Evolutionary conservation across 768 basidiomycete genomes (phyloP), one percentile per base, ranked within the genome.

Genomic region (Nevesoporus exiguus): DNA sequence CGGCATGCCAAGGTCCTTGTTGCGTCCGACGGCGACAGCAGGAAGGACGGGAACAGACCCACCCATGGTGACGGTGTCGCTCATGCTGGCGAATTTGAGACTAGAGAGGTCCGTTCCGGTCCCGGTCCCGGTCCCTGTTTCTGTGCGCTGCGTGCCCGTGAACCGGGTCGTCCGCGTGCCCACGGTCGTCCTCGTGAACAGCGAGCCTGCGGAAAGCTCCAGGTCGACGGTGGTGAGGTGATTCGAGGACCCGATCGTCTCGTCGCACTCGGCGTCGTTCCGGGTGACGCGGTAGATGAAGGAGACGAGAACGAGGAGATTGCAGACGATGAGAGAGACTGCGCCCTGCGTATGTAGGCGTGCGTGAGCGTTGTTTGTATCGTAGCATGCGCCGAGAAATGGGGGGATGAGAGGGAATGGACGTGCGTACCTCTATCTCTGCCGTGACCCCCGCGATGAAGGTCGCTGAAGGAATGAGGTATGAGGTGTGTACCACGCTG

Each of bases 401-500:
- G 11, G 13, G 17, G 17, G 5, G 30, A n/a, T n/a, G n/a, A n/a
- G n/a, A n/a, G n/a, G n/a, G n/a, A n/a, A n/a, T n/a, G n/a, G n/a
- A n/a, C 6, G 19, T 27, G 21, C 68, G 31, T 58, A 77, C 77
- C 73, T 82, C 81, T 19, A 79, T 67, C 9, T 78, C 54, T 5
- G 75, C 78, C 0, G 75, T 66, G 17, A 49, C n/a, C 0, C 51
- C 61, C 25, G 37, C 51, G 21, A 46, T 34, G 19, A 56, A 60
- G 9, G 44, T 7, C 8, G 42, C 22, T 1, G 44, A 58, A 21
- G 76, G 64, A 48, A 82, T 75, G 57, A 75, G 73, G 27, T 68
- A 69, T 4, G 49, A 62, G 0, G 76, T 76, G 44, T 81, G 80
- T 3, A 80, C 74, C 13, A 70, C 62, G 48, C 71, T 73, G 46